These are phyloP conservation scores for Fusarium sp. DNA, from an alignment of 2,329 filamentous ascomycete species.

Conservation along the genomic window DNA sequence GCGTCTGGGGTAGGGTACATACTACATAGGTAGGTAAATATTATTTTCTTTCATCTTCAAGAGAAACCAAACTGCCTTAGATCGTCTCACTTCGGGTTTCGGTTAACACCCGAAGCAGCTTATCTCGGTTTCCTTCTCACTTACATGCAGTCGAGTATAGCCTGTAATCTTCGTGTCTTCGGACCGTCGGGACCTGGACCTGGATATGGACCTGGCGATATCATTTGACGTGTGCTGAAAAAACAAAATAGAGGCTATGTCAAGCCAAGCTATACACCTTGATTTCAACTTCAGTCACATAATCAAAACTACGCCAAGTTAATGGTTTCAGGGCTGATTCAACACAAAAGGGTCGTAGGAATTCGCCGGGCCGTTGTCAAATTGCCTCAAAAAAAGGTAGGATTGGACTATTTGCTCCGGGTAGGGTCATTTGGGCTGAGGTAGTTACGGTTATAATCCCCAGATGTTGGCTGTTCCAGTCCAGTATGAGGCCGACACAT, in stretches of 20 bases:
- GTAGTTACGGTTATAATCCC: neutral
- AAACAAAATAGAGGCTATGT: neutral
- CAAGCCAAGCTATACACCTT: neutral
- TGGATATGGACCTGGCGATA: neutral
- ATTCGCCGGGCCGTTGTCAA: neutral
- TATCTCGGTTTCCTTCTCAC: neutral
- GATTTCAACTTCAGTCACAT: neutral
- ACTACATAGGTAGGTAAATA: neutral
- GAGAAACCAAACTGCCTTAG: neutral
- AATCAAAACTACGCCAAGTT: neutral
- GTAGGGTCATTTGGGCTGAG: constrained; percentile 1
- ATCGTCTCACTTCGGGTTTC: constrained; percentile 28
- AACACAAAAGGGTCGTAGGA: neutral
- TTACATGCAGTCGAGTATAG: neutral
- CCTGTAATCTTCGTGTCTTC: constrained; percentile 7
- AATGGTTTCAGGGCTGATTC: neutral
- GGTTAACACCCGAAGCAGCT: constrained; percentile 40
- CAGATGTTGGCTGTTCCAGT: constrained; percentile 7
- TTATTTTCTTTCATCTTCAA: neutral
- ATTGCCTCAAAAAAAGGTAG: neutral
- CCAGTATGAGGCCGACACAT: constrained; percentile 2
- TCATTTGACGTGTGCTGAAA: neutral
- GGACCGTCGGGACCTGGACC: constrained; percentile 8
- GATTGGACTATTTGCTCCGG: constrained; percentile 26
- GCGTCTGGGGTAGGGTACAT: constrained; percentile 37